phyloP scores from a whole-genome alignment of 257 asterid genomes.

The Euphrasia confusa region DNA sequence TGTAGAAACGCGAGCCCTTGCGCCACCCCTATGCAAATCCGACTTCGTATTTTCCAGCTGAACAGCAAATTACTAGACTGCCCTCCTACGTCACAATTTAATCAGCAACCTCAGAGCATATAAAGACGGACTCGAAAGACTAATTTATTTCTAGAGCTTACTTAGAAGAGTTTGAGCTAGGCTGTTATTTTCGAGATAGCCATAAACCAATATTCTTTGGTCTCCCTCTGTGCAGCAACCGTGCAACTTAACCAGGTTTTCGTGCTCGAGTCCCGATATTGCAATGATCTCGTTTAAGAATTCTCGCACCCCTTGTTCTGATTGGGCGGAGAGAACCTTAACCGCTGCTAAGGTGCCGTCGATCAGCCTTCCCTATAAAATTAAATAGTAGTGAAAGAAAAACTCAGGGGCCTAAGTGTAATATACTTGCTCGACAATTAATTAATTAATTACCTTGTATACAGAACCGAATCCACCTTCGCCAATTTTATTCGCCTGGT shows the following conservation, averaged over 20 bases:
- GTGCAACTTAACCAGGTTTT: slow-evolving; percentile 67
- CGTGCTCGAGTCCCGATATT: slow-evolving; percentile 73
- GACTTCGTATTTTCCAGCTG: slow-evolving; percentile 56
- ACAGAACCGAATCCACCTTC: slow-evolving; percentile 90
- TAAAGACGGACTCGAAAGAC: background rate
- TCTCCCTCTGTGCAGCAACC: slow-evolving; percentile 82
- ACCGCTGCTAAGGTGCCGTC: slow-evolving; percentile 72
- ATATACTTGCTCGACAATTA: too few relatives aligned
- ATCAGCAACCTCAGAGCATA: slow-evolving; percentile 17
- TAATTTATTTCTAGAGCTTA: slow-evolving; percentile 26
- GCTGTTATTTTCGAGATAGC: slow-evolving; percentile 85
- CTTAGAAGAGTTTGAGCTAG: slow-evolving; percentile 87
- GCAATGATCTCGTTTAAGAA: slow-evolving; percentile 63
- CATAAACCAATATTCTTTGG: slow-evolving; percentile 79
- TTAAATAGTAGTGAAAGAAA: background rate
- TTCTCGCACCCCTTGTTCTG: slow-evolving; percentile 72
- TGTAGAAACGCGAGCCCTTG: slow-evolving; percentile 81
- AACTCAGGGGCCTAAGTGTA: too few relatives aligned
- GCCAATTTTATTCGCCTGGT: slow-evolving; percentile 63
- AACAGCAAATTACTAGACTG: slow-evolving; percentile 33
- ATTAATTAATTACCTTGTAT: slow-evolving; percentile 53
- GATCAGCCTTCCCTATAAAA: slow-evolving; percentile 64
- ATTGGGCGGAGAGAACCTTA: slow-evolving; percentile 81
- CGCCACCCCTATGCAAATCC: slow-evolving; percentile 75
- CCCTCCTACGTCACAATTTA: slow-evolving; percentile 32